Conservation (phyloP, 2,329 filamentous ascomycete genomes). For the Fusarium burgessii region DNA sequence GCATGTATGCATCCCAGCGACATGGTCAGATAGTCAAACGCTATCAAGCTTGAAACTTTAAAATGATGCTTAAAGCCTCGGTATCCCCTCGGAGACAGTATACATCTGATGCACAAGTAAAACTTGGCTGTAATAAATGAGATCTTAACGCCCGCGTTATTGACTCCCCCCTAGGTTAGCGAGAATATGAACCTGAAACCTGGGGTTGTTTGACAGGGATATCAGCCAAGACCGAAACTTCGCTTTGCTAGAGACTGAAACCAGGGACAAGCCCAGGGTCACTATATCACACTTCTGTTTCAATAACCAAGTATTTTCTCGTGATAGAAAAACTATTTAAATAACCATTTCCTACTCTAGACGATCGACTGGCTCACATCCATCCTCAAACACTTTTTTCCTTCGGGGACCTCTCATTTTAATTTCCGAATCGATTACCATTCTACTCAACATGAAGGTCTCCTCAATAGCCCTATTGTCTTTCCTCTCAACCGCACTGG, state of each 20-base stretch:
- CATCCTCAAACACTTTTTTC: too few relatives aligned
- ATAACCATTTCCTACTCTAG: accelerated
- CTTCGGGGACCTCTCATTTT: accelerated
- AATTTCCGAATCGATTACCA: too few relatives aligned
- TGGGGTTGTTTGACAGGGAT: neutral
- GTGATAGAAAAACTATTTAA: neutral
- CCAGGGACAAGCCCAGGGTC: neutral
- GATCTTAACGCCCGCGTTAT: too few relatives aligned
- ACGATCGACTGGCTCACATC: accelerated
- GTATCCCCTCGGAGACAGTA: neutral
- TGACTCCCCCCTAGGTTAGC: neutral
- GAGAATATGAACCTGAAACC: neutral
- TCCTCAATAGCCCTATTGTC: neutral
- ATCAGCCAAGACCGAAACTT: neutral
- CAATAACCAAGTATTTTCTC: accelerated
- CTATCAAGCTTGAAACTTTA: accelerated
- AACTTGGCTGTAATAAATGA: too few relatives aligned
- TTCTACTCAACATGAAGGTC: conserved; percentile 1
- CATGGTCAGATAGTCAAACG: accelerated
- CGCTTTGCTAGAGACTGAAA: neutral
- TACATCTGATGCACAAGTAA: too few relatives aligned
- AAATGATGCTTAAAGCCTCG: accelerated
- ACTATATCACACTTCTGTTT: neutral
- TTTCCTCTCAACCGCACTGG: neutral
- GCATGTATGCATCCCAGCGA: neutral